Percentiles rank a stretch among this genome's conserved stretches.
Evolutionary conservation across 148 eudicot genomes (phyloP).

Genomic region (Vaccinium vitisidaea): DNA sequence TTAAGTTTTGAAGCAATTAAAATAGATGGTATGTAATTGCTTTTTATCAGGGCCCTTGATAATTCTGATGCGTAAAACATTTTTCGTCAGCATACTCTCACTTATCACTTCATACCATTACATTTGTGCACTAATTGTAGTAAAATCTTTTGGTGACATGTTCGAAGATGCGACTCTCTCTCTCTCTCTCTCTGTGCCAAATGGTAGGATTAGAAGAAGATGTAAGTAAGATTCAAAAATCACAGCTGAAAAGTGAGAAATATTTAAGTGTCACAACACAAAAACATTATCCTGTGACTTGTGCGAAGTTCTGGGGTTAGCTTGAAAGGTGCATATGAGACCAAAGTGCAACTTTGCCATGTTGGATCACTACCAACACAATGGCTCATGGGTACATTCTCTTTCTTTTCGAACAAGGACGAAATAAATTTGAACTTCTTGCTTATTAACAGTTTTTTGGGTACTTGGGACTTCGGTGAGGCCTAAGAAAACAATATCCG

Average conservation of each 20-base stretch:
- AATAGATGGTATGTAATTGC: no score
- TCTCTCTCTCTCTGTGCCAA: background rate
- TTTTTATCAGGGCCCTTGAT: background rate
- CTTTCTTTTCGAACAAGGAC: background rate
- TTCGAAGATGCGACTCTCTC: background rate
- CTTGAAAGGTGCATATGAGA: background rate
- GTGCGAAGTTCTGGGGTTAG: background rate
- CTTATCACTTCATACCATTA: background rate
- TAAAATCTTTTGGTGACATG: background rate
- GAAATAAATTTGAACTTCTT: background rate
- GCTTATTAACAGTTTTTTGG: no score
- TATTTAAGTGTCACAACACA: background rate
- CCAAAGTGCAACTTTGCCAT: background rate
- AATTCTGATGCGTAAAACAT: no score
- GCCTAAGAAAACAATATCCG: no score
- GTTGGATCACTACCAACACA: background rate
- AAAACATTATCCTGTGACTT: background rate
- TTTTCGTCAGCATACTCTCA: no score
- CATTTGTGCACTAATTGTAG: background rate
- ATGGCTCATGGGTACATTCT: background rate
- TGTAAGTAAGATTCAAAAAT: background rate
- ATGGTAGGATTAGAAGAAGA: background rate
- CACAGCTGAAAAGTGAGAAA: background rate
- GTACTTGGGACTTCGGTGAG: no score
- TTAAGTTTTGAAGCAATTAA: no score